Evolutionary conservation across 768 basidiomycete genomes (phyloP).

Genomic region (Epithele typhae): DNA sequence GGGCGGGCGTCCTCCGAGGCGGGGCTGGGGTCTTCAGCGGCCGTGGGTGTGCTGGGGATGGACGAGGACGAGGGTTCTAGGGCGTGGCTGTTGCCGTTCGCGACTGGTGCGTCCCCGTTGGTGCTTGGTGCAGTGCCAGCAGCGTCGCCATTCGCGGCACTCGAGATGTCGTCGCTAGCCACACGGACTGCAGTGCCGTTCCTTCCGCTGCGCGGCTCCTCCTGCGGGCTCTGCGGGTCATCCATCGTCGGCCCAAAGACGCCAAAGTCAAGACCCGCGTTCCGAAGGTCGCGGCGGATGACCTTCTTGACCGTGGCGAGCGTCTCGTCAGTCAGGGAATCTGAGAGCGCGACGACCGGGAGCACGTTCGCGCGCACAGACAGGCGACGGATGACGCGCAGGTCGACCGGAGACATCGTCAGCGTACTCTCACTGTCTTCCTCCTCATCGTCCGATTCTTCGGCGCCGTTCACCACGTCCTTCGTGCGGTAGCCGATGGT

Average conservation of each 20-base stretch:
- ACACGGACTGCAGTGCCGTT: conserved; percentile 1
- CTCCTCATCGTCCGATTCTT: conserved; percentile 46
- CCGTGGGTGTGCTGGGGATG: neutral
- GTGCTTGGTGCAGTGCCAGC: neutral
- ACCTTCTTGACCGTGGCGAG: conserved; percentile 67
- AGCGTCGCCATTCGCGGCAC: neutral
- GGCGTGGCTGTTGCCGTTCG: too few relatives aligned
- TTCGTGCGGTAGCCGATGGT: conserved; percentile 51
- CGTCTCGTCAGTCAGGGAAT: conserved; percentile 80
- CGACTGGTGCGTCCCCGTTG: neutral
- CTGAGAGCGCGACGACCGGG: conserved; percentile 75
- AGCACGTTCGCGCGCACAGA: conserved; percentile 74
- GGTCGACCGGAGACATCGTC: conserved; percentile 73
- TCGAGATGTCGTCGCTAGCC: conserved; percentile 3
- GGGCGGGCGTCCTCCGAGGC: conserved; percentile 43
- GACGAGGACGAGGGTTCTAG: neutral
- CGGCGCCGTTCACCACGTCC: conserved; percentile 46
- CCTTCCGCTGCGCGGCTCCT: neutral
- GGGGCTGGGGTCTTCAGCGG: conserved; percentile 13
- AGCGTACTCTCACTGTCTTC: conserved; percentile 46
- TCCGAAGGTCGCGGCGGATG: conserved; percentile 61
- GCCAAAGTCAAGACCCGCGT: conserved; percentile 71
- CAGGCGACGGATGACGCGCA: conserved; percentile 74
- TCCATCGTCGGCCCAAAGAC: conserved; percentile 52
- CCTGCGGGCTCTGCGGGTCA: conserved; percentile 7